Evolutionary conservation across 2,329 filamentous ascomycete species (phyloP), one percentile per base, ranked within the genome.

Genomic region (Exophiala sideris): DNA sequence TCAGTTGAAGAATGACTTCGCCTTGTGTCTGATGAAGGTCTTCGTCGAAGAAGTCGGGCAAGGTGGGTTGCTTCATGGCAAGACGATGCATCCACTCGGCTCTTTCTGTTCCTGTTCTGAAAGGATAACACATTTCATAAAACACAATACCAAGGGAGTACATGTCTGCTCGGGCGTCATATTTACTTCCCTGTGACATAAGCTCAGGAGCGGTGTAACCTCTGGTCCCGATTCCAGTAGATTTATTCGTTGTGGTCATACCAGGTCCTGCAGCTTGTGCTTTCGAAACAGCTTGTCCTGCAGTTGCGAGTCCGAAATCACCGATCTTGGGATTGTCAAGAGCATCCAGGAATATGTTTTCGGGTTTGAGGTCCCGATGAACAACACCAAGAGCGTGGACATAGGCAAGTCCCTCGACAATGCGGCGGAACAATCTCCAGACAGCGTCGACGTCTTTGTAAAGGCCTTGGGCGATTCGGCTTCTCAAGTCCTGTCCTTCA

Each of bases 111-210:
- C 74, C 77, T 1, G 84, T 86, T 14, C 74, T 74, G 41, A 86
- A 71, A 3, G 79, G 73, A 61, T 82, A 77, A 66, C 88, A 95
- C 94, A 99, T 99, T 71, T 99, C 94, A 63, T 96, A 97, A 73
- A 99, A 95, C 53, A 99, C 97, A 59, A 99, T 88, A 0, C 94
- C 94, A 39, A 99, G 78, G 0, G 92, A 96, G 68, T 94, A 99
- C 92, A 99, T 97, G 74, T 99, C 94, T 1, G 97, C 91, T 70
- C 96, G 97, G 53, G 89, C 86, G 56, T 89, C 95, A 68, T 97
- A 97, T 57, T 85, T 85, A 3, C 87, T 52, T 16, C 55, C 52
- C 21, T 42, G 49, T 21, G 45, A 45, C 56, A 88, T 85, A 52
- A 99, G 83, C 70, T 99, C 94, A 0, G 94, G 94, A 0, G 94